Base-by-base conservation (phyloP, 2,329 filamentous ascomycete species). In the Phyllosticta ampelicida region DNA sequence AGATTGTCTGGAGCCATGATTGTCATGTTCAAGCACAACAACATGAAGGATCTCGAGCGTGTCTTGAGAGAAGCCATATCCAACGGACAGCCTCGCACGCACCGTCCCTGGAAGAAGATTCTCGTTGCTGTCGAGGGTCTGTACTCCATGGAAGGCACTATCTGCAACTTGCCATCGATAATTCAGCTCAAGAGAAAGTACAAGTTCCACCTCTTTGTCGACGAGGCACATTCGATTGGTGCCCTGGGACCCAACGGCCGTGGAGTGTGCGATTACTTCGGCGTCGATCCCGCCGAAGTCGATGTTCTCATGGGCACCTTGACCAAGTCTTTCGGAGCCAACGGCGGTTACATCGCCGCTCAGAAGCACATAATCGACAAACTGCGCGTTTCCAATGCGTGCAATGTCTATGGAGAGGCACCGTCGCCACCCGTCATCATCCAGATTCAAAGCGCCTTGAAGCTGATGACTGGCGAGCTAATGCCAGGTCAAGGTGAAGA, bases 51-150 rank as follows among this genome's bases (percentile, higher is more conserved):
- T 65, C 80, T 99, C 18, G 94, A 99, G 75, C 82, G 82, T 60
- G 85, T 87, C 65, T 83, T 99, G 6, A 87, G 94, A 49, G 91
- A 97, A 70, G 87, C 86, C 63, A 97, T 99, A 69, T 91, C 92
- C 13, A 92, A 97, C 74, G 94, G 94, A 51, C 94, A 99, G 71
- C 94, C 94, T 56, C 87, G 94, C 64, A 99, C 92, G n/a, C 94
- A 99, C 73, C 87, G 94, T 28, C 94, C 94, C 1, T 99, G 94
- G 94, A 96, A 95, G 80, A 99, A 97, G 83, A 97, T 99, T 61
- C 74, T 99, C 55, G 89, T 99, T 51, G 91, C 92, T 44, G 89
- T 99, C 44, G 94, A 99, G 73, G 94, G 94, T 65, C 81, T 99
- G 19, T 99, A 99, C 79, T 97, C 92, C 0, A 99, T 99, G 94